Conservation (phyloP, 192 early-diverging fungal genomes). For the Coemansia sp. region DNA sequence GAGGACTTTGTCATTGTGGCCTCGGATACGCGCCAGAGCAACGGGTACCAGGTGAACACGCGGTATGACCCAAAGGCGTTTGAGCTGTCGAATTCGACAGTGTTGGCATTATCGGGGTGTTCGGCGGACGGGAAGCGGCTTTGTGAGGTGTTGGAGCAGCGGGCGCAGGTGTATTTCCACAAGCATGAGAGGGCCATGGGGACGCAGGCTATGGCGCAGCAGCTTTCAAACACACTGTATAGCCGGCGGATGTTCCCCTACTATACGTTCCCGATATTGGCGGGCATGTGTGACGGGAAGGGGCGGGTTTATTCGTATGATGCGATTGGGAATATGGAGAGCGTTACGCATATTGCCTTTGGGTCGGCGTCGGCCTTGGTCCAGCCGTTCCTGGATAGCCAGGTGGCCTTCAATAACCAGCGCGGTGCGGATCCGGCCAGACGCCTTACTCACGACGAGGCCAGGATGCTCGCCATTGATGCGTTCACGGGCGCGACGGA, state of each 20-base stretch:
- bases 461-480: conserved; percentile 80
- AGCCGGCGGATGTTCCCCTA: conserved; percentile 94
- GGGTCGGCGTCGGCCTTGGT: conserved; percentile 88
- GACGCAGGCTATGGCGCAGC: conserved; percentile 80
- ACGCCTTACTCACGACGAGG: conserved; percentile 35
- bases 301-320: conserved; percentile 93
- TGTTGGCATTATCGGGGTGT: conserved; percentile 82
- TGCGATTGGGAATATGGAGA: conserved; percentile 84
- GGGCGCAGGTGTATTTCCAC: conserved; percentile 89
- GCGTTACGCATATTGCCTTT: conserved; percentile 63
- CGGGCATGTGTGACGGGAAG: conserved; percentile 85
- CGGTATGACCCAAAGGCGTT: conserved; percentile 88
- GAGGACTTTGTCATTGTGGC: conserved; percentile 90
- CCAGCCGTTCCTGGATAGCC: conserved; percentile 97
- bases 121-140: conserved; percentile 83
- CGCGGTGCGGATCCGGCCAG: conserved; percentile 12
- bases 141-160: conserved; percentile 74
- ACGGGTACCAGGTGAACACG: conserved; percentile 86
- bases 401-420: conserved; percentile 75
- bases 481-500: conserved; percentile 95
- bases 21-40: conserved; percentile 92
- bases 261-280: conserved; percentile 84
- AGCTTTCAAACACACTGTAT: conserved; percentile 91
- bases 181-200: conserved; percentile 88
- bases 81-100: conserved; percentile 76